A percentile compares a stretch with the other conserved stretches of the same genome.
Conservation (phyloP, 2,329 filamentous ascomycete genomes). For the Capronia epimyces region DNA sequence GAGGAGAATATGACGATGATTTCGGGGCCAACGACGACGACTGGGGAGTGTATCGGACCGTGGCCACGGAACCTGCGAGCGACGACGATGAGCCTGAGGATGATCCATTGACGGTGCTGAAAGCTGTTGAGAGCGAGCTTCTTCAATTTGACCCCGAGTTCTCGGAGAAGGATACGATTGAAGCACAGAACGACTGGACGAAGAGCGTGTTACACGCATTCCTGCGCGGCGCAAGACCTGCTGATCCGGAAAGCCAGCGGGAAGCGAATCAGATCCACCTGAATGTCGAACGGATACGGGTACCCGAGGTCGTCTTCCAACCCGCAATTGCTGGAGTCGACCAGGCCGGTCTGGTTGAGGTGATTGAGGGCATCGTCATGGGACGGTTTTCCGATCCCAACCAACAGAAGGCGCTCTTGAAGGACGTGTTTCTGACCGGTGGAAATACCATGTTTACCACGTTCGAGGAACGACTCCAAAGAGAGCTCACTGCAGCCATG, state of each 20-base stretch:
- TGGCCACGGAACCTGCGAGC: conserved; percentile 70
- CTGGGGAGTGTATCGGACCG: conserved; percentile 93
- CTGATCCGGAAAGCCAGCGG: conserved; percentile 70
- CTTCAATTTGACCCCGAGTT: conserved; percentile 82
- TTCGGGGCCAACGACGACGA: conserved; percentile 97
- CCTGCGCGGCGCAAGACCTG: conserved; percentile 78
- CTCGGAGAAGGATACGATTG: conserved; percentile 84
- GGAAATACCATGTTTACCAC: conserved; percentile 80
- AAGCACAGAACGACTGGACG: conserved; percentile 91
- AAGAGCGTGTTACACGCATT: conserved; percentile 88
- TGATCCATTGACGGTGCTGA: conserved; percentile 69
- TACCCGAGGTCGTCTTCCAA: conserved; percentile 89
- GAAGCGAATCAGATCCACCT: conserved; percentile 86
- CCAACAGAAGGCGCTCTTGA: conserved; percentile 64
- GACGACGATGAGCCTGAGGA: conserved; percentile 91
- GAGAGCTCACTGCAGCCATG: conserved; percentile 67
- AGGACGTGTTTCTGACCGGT: conserved; percentile 90
- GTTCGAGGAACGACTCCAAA: conserved; percentile 74
- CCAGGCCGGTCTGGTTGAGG: conserved; percentile 89
- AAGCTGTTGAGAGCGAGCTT: conserved; percentile 74
- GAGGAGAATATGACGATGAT: conserved; percentile 82
- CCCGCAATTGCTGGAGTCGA: conserved; percentile 87
- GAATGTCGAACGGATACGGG: conserved; percentile 91
- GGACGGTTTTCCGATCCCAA: conserved; percentile 61
- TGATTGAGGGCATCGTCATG: conserved; percentile 80